A percentile compares a stretch with the other conserved stretches of the same genome.
These are phyloP conservation scores for Borovskyia barvae DNA, from an alignment of 208 protist genomes.

Conservation along the genomic window DNA sequence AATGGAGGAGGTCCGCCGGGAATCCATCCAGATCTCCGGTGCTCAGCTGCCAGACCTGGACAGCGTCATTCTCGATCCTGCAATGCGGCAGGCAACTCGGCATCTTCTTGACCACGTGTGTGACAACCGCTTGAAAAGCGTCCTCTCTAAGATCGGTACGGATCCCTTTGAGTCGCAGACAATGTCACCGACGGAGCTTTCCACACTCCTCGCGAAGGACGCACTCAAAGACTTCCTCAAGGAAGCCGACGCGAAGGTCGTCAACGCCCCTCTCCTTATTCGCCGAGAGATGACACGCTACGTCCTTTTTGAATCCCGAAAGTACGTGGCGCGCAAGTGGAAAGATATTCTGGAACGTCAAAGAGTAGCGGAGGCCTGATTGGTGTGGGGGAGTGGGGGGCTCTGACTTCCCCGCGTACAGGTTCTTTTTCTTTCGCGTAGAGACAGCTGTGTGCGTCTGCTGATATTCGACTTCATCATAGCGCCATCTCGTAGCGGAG, in stretches of 20 bases:
- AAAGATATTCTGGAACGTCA: conserved; percentile 36
- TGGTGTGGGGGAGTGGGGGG: no score
- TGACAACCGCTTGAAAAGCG: conserved; percentile 77
- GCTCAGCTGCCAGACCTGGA: conserved; percentile 70
- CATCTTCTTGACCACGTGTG: conserved; percentile 70
- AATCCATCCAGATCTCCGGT: conserved; percentile 47
- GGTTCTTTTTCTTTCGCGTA: no score
- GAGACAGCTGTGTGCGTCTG: no score
- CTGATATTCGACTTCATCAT: no score
- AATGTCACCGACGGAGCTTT: conserved; percentile 60
- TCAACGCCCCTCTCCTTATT: conserved; percentile 54
- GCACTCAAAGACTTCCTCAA: conserved; percentile 86
- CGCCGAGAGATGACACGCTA: conserved; percentile 71
- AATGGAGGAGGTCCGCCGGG: conserved; percentile 55
- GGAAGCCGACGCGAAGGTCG: conserved; percentile 53
- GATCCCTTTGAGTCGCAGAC: conserved; percentile 70
- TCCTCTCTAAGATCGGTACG: conserved; percentile 81
- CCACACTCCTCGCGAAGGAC: conserved; percentile 71
- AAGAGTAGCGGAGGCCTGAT: not conserved
- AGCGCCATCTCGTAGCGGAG: no score
- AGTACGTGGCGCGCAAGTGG: conserved; percentile 59
- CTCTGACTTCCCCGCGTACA: no score
- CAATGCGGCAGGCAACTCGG: conserved; percentile 32
- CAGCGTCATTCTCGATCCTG: conserved; percentile 63
- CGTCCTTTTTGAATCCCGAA: conserved; percentile 57